Evolutionary conservation across 495 filamentous ascomycete genomes (phyloP).

Genomic region (Aspergillus avenaceus): DNA sequence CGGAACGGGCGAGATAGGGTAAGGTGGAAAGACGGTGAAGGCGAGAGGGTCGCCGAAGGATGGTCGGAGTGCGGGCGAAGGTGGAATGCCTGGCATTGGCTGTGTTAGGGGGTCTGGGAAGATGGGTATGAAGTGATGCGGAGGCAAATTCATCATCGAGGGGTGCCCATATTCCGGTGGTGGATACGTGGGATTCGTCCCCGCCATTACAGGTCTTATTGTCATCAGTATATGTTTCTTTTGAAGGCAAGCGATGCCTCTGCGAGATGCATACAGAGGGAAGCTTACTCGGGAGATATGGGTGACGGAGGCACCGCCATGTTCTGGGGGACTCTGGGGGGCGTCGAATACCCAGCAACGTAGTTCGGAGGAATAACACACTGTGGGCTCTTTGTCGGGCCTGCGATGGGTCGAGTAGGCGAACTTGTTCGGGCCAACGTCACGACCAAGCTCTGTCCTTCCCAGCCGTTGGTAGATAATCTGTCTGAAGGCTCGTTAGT

Average conservation of each 20-base stretch:
- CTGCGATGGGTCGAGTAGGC: constrained; percentile 42
- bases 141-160: constrained; percentile 23
- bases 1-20: constrained; percentile 26
- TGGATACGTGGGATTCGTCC: constrained; percentile 20
- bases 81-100: constrained; percentile 25
- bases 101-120: constrained; percentile 26
- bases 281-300: constrained; percentile 35
- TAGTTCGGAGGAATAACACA: constrained; percentile 25
- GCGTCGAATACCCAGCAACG: constrained; percentile 33
- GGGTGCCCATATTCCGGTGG: constrained; percentile 25
- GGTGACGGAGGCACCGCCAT: constrained; percentile 34
- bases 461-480: constrained; percentile 43
- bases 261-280: too few species aligned
- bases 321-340: constrained; percentile 26
- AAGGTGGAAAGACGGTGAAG: constrained; percentile 31
- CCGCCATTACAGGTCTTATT: constrained; percentile 23
- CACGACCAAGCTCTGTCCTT: constrained; percentile 42
- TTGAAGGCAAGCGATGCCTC: too few species aligned
- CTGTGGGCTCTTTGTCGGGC: constrained; percentile 38
- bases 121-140: constrained; percentile 29
- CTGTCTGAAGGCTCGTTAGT: constrained; percentile 23
- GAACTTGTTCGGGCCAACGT: constrained; percentile 41
- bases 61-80: constrained; percentile 28
- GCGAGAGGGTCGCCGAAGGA: constrained; percentile 26
- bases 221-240: background rate